phyloP scores from a whole-genome alignment of 164 flowering plant species.

The Brasenia schreberi region DNA sequence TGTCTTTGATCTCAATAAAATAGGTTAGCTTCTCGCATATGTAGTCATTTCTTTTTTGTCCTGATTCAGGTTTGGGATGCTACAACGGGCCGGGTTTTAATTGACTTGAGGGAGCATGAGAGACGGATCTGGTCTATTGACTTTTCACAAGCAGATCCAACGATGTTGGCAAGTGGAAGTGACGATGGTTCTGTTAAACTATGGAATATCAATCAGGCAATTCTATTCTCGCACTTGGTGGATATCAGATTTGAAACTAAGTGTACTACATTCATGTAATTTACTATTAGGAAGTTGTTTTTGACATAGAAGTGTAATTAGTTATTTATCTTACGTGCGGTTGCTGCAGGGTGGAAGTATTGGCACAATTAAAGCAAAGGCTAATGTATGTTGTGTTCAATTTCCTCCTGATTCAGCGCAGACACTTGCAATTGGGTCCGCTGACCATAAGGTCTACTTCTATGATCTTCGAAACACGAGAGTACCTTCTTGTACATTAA shows the following conservation, averaged over 20 bases:
- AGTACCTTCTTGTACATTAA: constrained; percentile 59
- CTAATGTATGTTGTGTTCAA: constrained; percentile 95
- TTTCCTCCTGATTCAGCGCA: constrained; percentile 73
- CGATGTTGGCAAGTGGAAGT: constrained; percentile 91
- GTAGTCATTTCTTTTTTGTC: background rate
- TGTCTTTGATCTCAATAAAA: background rate
- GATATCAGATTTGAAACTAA: constrained; percentile 89
- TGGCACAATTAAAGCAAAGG: constrained; percentile 79
- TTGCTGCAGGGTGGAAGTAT: constrained; percentile 74
- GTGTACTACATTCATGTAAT: constrained; percentile 58
- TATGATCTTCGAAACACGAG: constrained; percentile 76
- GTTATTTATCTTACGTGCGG: constrained; percentile 39
- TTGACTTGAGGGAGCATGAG: constrained; percentile 88
- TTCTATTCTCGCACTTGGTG: constrained; percentile 81
- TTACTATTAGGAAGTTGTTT: constrained; percentile 17
- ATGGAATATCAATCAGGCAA: constrained; percentile 99
- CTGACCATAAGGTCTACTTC: constrained; percentile 83
- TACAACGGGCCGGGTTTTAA: constrained; percentile 56
- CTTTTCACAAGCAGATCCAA: constrained; percentile 83
- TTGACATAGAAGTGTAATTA: constrained; percentile 24
- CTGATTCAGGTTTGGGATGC: constrained; percentile 87
- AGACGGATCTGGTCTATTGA: constrained; percentile 95
- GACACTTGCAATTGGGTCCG: constrained; percentile 88
- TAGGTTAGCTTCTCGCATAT: background rate
- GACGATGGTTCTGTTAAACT: constrained; percentile 96